These are phyloP conservation scores for Pittosporum tobira DNA, from an alignment of 129 eudicot genomes.

Conservation along the genomic window DNA sequence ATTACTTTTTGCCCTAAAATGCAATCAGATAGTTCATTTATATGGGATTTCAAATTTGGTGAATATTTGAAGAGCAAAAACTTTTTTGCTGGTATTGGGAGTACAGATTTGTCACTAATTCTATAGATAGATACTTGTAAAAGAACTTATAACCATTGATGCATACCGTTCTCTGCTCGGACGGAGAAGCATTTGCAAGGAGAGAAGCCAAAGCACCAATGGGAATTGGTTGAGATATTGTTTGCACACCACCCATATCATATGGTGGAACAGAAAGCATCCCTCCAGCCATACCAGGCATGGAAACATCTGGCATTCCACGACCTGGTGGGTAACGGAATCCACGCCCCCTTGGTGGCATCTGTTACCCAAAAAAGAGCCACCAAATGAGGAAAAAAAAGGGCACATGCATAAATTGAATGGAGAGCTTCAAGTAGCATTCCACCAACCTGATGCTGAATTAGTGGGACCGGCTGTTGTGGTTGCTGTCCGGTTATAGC, in stretches of 20 bases:
- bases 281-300: constrained; percentile 47
- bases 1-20: no score
- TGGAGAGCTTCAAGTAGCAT: background rate
- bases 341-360: constrained; percentile 76
- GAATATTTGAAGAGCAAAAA: background rate
- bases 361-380: constrained; percentile 26
- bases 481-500: constrained; percentile 49
- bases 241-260: constrained; percentile 56
- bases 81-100: background rate
- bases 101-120: no score
- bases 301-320: constrained; percentile 46
- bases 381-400: background rate
- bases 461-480: constrained; percentile 50
- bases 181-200: constrained; percentile 74
- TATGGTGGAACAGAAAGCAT: constrained; percentile 65
- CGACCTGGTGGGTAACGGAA: constrained; percentile 76
- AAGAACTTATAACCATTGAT: background rate
- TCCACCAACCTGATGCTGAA: constrained; percentile 73
- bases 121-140: background rate
- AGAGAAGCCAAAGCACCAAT: constrained; percentile 80
- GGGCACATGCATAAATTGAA: background rate
- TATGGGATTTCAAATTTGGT: background rate
- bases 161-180: constrained; percentile 70
- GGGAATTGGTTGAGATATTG: constrained; percentile 58
- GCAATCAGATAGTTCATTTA: background rate